Evolutionary conservation across 1,139 yeast genomes (phyloP).

Genomic region (Debaryomyces sp.): DNA sequence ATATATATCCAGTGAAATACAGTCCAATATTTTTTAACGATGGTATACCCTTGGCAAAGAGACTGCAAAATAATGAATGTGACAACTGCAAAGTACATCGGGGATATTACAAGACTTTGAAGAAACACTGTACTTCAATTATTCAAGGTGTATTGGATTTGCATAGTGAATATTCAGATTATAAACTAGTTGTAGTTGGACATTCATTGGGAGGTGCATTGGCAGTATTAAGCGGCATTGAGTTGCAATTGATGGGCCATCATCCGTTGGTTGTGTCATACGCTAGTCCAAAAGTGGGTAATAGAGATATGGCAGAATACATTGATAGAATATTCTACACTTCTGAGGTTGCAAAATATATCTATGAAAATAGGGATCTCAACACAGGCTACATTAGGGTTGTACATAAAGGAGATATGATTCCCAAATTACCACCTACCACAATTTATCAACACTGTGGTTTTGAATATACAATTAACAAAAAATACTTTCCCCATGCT

Average conservation of each 20-base stretch:
- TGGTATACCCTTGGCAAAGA: constrained; percentile 9
- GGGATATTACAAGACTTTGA: constrained; percentile 54
- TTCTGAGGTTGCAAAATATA: constrained; percentile 18
- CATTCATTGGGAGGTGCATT: constrained; percentile 79
- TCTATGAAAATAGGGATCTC: constrained; percentile 18
- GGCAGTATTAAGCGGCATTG: constrained; percentile 62
- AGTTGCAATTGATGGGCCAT: constrained; percentile 52
- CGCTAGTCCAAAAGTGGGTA: constrained; percentile 68
- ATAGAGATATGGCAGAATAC: constrained; percentile 49
- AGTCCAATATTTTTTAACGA: constrained; percentile 30
- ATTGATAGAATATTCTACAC: constrained; percentile 53
- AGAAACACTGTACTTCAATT: constrained; percentile 40
- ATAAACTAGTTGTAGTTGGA: constrained; percentile 57
- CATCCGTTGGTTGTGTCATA: constrained; percentile 56
- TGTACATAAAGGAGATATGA: constrained; percentile 56
- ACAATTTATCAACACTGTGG: constrained; percentile 50
- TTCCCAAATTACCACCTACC: constrained; percentile 61
- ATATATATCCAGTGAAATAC: constrained; percentile 42
- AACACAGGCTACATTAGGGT: constrained; percentile 49
- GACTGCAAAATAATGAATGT: constrained; percentile 32
- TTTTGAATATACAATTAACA: constrained; percentile 48
- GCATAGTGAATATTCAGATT: constrained; percentile 42
- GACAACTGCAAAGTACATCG: constrained; percentile 57
- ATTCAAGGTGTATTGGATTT: constrained; percentile 34
- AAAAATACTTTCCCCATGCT: constrained; percentile 48